Evolutionary conservation across 2,329 filamentous ascomycete species (phyloP).

Genomic region (Colletotrichum euphorbiae): DNA sequence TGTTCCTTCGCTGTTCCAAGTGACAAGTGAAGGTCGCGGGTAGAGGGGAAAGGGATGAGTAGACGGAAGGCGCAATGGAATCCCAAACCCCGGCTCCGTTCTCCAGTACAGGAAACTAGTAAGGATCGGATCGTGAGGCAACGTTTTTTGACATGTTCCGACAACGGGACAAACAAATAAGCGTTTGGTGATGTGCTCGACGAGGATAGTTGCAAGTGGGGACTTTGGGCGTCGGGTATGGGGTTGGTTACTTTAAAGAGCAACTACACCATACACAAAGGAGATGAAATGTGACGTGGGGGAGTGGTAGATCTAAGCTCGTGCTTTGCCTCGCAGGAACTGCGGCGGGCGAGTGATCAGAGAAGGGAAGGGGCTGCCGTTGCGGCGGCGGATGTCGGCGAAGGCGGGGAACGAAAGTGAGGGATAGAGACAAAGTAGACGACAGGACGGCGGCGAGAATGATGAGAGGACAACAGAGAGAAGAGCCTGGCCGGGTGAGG

Average conservation of each 20-base stretch:
- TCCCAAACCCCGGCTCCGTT: constrained; percentile 10
- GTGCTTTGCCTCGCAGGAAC: constrained; percentile 7
- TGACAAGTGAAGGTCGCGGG: constrained; percentile 12
- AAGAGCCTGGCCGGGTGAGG: constrained; percentile 30
- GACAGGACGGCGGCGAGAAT: constrained; percentile 20
- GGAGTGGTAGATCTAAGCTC: constrained; percentile 24
- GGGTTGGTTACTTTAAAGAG: constrained; percentile 38
- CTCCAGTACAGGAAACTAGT: constrained; percentile 29
- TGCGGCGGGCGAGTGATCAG: constrained; percentile 19
- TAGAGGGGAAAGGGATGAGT: not conserved
- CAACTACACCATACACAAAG: constrained; percentile 24
- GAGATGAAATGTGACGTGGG: constrained; percentile 36
- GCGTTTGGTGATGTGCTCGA: constrained; percentile 17
- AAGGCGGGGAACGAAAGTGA: constrained; percentile 25
- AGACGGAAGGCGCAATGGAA: constrained; percentile 16
- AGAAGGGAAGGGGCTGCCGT: constrained; percentile 24
- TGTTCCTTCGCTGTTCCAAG: constrained; percentile 11
- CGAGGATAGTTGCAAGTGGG: constrained; percentile 35
- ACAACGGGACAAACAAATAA: constrained; percentile 29
- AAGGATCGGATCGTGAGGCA: constrained; percentile 30
- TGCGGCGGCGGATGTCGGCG: constrained; percentile 33
- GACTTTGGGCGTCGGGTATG: constrained; percentile 35
- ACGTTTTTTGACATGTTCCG: constrained; percentile 36
- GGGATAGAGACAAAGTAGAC: constrained; percentile 31
- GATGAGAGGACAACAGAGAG: constrained; percentile 33